Evolutionary conservation across 257 asterid genomes (phyloP).

Genomic region (Solanum microdontum): DNA sequence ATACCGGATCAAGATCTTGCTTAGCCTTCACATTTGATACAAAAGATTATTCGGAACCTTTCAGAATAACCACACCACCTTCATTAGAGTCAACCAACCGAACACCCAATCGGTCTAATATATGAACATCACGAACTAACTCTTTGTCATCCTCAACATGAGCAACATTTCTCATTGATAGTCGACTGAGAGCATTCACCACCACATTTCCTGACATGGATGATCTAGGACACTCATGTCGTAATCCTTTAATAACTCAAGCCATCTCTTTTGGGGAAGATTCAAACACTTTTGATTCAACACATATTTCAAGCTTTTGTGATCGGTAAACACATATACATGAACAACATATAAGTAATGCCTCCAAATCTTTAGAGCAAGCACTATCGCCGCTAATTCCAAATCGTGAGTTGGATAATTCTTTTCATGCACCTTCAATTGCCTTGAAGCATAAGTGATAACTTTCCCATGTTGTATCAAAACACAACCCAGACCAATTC

Average conservation of each 20-base stretch:
- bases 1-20: background rate
- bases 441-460: background rate
- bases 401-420: background rate
- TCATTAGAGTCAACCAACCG: background rate
- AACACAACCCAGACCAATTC: background rate
- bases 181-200: too few relatives aligned
- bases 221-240: background rate
- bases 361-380: background rate
- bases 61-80: background rate
- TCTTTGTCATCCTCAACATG: too few relatives aligned
- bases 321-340: background rate
- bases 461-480: background rate
- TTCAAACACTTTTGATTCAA: background rate
- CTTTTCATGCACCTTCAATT: background rate
- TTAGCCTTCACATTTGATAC: background rate
- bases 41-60: too few relatives aligned
- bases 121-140: too few relatives aligned
- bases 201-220: background rate
- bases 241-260: background rate
- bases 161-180: too few relatives aligned
- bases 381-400: background rate
- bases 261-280: background rate
- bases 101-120: too few relatives aligned
- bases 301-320: background rate
- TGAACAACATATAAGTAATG: background rate